A percentile compares a stretch with the other conserved stretches of the same genome.
Conservation (phyloP, 768 basidiomycete genomes). For the Leucocoprinus sp. region DNA sequence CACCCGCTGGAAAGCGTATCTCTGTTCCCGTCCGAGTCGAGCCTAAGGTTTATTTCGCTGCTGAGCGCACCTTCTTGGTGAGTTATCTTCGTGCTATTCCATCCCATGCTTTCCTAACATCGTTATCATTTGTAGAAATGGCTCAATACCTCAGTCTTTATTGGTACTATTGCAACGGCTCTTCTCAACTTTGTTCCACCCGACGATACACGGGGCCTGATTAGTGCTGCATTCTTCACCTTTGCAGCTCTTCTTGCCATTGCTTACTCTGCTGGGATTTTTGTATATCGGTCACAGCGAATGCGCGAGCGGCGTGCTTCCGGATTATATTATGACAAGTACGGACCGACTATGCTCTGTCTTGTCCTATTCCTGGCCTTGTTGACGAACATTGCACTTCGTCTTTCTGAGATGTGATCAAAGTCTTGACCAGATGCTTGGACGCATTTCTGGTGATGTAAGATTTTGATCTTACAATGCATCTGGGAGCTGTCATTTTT, state of each 20-base stretch:
- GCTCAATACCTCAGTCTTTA: slow-evolving; percentile 80
- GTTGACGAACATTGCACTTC: slow-evolving; percentile 65
- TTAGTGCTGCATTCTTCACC: slow-evolving; percentile 86
- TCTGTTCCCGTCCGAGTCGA: slow-evolving; percentile 94
- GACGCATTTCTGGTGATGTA: not conserved
- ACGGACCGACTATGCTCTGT: slow-evolving; percentile 74
- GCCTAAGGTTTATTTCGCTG: slow-evolving; percentile 97
- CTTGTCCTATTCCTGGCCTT: slow-evolving; percentile 61
- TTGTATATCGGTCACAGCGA: slow-evolving; percentile 63
- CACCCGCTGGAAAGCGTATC: slow-evolving; percentile 83
- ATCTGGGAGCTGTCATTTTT: too few relatives aligned
- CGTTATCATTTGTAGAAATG: slow-evolving; percentile 52
- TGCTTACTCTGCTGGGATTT: slow-evolving; percentile 77
- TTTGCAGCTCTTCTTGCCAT: slow-evolving; percentile 83
- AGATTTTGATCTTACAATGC: slow-evolving; percentile 4
- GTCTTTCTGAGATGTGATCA: slow-evolving; percentile 49
- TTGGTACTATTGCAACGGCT: slow-evolving; percentile 84
- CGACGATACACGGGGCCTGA: slow-evolving; percentile 67
- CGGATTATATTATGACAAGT: slow-evolving; percentile 85
- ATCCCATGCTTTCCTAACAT: slow-evolving; percentile 3
- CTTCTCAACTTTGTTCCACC: slow-evolving; percentile 79
- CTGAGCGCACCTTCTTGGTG: slow-evolving; percentile 90
- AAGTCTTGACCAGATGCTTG: not conserved
- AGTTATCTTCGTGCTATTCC: slow-evolving; percentile 23
- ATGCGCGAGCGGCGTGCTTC: slow-evolving; percentile 67